These are phyloP conservation scores for Chamaenerion angustifolium DNA, from an alignment of 345 rosid genomes.

Conservation along the genomic window DNA sequence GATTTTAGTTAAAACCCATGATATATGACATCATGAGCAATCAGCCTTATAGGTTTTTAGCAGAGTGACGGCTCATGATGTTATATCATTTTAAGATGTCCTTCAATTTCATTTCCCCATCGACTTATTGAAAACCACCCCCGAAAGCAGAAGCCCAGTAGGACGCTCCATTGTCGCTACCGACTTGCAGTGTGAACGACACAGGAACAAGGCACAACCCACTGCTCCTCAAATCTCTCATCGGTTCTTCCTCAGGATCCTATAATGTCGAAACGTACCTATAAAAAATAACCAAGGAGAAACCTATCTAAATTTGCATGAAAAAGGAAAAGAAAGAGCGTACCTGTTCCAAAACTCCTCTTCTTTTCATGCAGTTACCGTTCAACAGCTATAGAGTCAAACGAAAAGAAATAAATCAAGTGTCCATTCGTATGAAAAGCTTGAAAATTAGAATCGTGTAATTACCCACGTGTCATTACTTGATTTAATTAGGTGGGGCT, in stretches of 20 bases:
- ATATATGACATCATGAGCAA: constrained; percentile 97
- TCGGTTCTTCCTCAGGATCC: constrained; percentile 33
- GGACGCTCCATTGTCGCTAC: constrained; percentile 79
- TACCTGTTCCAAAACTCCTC: constrained; percentile 34
- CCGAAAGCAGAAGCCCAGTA: constrained; percentile 81
- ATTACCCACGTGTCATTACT: no score
- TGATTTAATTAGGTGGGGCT: no score
- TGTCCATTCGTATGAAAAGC: no score
- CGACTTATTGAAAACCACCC: constrained; percentile 38
- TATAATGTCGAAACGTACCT: not conserved
- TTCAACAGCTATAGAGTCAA: constrained; percentile 40
- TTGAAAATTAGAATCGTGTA: no score
- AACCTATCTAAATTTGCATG: not conserved
- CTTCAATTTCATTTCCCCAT: no score
- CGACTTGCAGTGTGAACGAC: constrained; percentile 77
- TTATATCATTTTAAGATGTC: constrained; percentile 8
- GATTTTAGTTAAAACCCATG: not conserved
- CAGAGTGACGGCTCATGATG: constrained; percentile 14
- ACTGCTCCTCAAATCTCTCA: constrained; percentile 68
- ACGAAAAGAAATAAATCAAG: constrained; percentile 1
- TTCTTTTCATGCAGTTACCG: constrained; percentile 50
- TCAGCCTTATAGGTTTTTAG: constrained; percentile 55
- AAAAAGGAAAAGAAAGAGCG: not conserved
- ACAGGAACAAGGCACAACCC: constrained; percentile 86
- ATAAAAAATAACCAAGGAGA: no score